Evolutionary conservation across 441 rosid genomes (phyloP).

Genomic region (Cnidoscolus chayamansa): DNA sequence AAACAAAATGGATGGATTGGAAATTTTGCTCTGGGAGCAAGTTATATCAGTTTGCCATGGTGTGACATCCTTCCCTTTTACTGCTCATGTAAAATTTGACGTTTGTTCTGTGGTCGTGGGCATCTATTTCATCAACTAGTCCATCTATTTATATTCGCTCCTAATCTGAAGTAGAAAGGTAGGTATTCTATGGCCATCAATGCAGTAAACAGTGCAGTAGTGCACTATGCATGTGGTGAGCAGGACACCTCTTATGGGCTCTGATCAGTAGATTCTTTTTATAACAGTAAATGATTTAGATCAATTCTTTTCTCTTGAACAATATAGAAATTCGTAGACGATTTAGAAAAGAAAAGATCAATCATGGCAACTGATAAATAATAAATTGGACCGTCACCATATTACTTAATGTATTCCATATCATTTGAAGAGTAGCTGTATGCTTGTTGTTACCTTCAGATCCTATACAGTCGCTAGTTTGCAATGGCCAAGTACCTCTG

Average conservation of each 20-base stretch:
- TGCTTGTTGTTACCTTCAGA: neutral
- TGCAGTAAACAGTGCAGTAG: neutral
- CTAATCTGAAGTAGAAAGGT: neutral
- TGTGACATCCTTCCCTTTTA: constrained; percentile 27
- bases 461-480: neutral
- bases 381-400: constrained; percentile 1
- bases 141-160: neutral
- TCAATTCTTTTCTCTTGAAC: neutral
- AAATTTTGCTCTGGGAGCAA: constrained; percentile 92
- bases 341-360: neutral
- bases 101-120: neutral
- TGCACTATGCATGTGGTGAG: neutral
- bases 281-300: neutral
- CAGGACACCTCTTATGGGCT: neutral
- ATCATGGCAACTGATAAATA: neutral
- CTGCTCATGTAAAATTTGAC: neutral
- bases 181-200: neutral
- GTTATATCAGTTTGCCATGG: constrained; percentile 98
- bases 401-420: constrained; percentile 1
- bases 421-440: neutral
- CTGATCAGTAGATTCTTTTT: neutral
- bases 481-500: neutral
- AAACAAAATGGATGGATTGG: constrained; percentile 99
- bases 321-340: neutral
- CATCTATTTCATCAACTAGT: neutral